A percentile compares a stretch with the other conserved stretches of the same genome.
These are phyloP conservation scores for Wickerhamiella sorbophila DNA, from an alignment of 805 yeast genomes.

Conservation along the genomic window DNA sequence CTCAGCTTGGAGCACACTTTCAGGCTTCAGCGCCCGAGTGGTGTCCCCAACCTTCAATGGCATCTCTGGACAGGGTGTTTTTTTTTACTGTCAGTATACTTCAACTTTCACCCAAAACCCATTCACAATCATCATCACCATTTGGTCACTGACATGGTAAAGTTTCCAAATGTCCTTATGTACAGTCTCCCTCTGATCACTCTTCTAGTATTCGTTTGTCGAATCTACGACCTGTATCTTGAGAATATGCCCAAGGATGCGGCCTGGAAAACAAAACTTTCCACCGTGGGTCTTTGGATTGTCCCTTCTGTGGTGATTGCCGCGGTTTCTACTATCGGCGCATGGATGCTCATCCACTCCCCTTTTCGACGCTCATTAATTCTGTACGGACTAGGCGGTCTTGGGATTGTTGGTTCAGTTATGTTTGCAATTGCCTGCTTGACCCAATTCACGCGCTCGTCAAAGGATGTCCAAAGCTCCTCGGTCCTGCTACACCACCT, in stretches of 20 bases:
- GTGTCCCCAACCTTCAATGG: conserved; percentile 1
- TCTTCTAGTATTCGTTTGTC: not conserved
- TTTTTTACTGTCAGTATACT: not conserved
- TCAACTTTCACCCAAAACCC: not conserved
- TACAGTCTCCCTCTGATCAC: not conserved
- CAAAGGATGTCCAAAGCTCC: not conserved
- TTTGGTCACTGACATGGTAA: conserved; percentile 2
- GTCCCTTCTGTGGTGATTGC: not conserved
- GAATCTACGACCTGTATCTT: not conserved
- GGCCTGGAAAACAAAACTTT: not conserved
- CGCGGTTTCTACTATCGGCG: not conserved
- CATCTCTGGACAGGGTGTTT: not conserved
- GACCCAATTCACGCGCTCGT: conserved; percentile 4
- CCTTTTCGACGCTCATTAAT: not conserved
- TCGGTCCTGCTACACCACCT: conserved; percentile 12
- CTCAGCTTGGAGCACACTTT: not conserved
- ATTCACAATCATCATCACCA: conserved; percentile 2
- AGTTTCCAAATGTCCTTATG: not conserved
- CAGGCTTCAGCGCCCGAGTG: not conserved
- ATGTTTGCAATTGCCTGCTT: conserved; percentile 3
- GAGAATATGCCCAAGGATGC: not conserved
- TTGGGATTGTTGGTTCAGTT: conserved; percentile 8
- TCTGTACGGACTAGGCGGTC: conserved; percentile 2
- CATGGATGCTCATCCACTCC: not conserved
- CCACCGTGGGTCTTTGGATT: not conserved